These are phyloP conservation scores for Rhipidocladum racemiflorum DNA, from an alignment of 176 grass and related monocot genomes.

Conservation along the genomic window DNA sequence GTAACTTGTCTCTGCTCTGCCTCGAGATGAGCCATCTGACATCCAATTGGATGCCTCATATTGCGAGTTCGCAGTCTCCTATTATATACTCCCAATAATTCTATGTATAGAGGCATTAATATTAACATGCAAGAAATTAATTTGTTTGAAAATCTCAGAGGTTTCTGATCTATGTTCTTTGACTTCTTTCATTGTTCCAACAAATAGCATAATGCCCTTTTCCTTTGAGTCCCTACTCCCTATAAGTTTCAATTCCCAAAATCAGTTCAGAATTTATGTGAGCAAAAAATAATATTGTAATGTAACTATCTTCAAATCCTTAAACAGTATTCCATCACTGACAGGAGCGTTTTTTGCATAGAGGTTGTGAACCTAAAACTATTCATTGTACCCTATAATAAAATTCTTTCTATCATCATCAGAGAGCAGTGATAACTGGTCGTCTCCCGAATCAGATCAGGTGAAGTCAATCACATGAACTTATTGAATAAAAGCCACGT, in stretches of 20 bases:
- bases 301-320: not conserved
- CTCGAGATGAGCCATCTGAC: not conserved
- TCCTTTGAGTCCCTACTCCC: not conserved
- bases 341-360: not conserved
- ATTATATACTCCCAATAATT: not conserved
- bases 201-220: not conserved
- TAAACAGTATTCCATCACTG: not conserved
- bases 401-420: not conserved
- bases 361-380: not conserved
- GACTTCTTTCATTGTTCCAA: not conserved
- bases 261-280: constrained; percentile 6
- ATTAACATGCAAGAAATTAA: not conserved
- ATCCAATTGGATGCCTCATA: not conserved
- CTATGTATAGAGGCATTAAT: not conserved
- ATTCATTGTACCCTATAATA: not conserved
- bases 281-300: constrained; percentile 3
- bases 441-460: not conserved
- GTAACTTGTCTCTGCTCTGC: not conserved
- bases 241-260: constrained; percentile 3
- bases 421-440: not conserved
- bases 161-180: not conserved
- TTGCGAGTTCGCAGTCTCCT: not conserved
- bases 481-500: not conserved
- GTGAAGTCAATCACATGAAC: constrained; percentile 34
- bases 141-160: constrained; percentile 11